Evolutionary conservation across 345 rosid species (phyloP).

Genomic region (Arabidopsis arenosa): DNA sequence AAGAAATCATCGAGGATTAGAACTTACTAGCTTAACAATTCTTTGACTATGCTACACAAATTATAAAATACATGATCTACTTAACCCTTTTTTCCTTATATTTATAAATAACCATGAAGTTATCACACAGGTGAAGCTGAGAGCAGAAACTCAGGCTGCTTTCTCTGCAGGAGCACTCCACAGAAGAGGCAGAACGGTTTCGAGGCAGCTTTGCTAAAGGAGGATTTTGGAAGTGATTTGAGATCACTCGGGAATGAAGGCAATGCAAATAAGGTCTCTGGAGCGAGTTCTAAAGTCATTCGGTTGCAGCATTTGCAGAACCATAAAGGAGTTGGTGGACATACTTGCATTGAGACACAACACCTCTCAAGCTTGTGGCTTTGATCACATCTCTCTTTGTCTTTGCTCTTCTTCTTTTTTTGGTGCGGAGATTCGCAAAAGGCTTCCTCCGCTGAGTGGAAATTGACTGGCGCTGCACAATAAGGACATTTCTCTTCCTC

Average conservation of each 20-base stretch:
- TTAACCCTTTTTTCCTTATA: background rate
- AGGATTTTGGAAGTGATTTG: slow-evolving; percentile 39
- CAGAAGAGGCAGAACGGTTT: slow-evolving; percentile 79
- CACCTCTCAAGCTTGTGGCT: slow-evolving; percentile 75
- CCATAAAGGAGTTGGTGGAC: slow-evolving; percentile 75
- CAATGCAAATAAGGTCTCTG: slow-evolving; percentile 58
- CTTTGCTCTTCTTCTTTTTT: slow-evolving; percentile 39
- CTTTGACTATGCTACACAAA: background rate
- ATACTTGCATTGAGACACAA: slow-evolving; percentile 76
- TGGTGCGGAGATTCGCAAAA: slow-evolving; percentile 49
- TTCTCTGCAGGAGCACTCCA: slow-evolving; percentile 75
- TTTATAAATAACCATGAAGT: background rate
- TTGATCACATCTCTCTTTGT: slow-evolving; percentile 36
- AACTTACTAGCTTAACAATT: too few species aligned
- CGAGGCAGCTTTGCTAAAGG: slow-evolving; percentile 35
- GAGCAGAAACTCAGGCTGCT: slow-evolving; percentile 69
- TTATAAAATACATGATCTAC: slow-evolving; percentile 3
- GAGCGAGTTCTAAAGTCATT: slow-evolving; percentile 57
- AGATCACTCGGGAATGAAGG: slow-evolving; percentile 54
- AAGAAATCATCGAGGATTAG: too few species aligned
- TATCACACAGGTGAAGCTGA: slow-evolving; percentile 62
- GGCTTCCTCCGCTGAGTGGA: slow-evolving; percentile 72
- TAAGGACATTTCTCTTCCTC: slow-evolving; percentile 73
- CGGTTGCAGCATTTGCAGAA: slow-evolving; percentile 88
- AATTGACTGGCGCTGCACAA: slow-evolving; percentile 67